A percentile compares a stretch with the other conserved stretches of the same genome.
phyloP scores from a whole-genome alignment of 257 asterid species.

The Pogostemon cablin region DNA sequence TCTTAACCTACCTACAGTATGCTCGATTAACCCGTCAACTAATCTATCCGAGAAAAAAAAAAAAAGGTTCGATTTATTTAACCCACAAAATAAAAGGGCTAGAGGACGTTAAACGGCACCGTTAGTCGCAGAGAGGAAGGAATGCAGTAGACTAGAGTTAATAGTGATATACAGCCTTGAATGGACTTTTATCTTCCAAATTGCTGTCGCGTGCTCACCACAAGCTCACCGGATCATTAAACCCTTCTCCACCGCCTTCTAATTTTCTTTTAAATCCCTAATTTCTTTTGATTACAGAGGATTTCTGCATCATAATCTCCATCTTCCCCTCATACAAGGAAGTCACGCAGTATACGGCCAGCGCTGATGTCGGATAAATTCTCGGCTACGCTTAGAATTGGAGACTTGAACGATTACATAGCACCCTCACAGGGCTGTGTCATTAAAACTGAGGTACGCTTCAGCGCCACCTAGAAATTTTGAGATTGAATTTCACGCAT shows the following conservation, averaged over 20 bases:
- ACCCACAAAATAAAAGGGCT: no score
- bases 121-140: no score
- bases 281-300: slow-evolving; percentile 15
- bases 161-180: no score
- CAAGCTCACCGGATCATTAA: background rate
- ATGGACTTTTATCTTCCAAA: no score
- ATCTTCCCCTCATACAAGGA: background rate
- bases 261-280: slow-evolving; percentile 32
- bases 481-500: slow-evolving; percentile 8
- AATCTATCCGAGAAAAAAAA: no score
- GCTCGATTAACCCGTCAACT: no score
- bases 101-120: no score
- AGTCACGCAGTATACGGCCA: background rate
- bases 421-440: slow-evolving; percentile 99
- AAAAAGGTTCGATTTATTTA: no score
- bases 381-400: slow-evolving; percentile 90
- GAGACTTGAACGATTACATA: slow-evolving; percentile 95
- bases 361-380: slow-evolving; percentile 76
- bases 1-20: no score
- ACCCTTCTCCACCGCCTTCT: slow-evolving; percentile 29
- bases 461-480: background rate
- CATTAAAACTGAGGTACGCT: slow-evolving; percentile 67
- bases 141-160: no score
- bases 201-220: background rate
- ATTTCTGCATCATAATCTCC: background rate